These are phyloP conservation scores for Colletotrichum cereale DNA, from an alignment of 2,329 filamentous ascomycete genomes.

Conservation along the genomic window DNA sequence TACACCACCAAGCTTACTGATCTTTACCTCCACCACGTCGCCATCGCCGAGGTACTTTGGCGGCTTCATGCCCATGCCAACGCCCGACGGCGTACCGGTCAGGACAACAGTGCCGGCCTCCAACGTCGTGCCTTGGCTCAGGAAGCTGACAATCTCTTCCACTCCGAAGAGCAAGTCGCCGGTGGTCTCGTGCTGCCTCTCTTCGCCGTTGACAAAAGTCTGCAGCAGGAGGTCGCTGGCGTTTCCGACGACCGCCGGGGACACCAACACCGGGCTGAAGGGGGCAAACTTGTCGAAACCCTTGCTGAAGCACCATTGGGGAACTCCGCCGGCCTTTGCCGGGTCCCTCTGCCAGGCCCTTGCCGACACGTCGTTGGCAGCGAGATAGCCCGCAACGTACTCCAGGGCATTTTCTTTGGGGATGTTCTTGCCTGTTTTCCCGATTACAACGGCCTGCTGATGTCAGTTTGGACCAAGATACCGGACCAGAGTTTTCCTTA, in stretches of 20 bases:
- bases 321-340: slow-evolving; percentile 51
- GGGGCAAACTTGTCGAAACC: slow-evolving; percentile 67
- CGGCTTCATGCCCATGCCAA: slow-evolving; percentile 60
- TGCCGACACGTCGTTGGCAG: slow-evolving; percentile 67
- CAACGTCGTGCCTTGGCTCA: slow-evolving; percentile 63
- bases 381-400: slow-evolving; percentile 61
- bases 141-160: slow-evolving; percentile 59
- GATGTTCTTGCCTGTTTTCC: slow-evolving; percentile 65
- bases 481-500: slow-evolving; percentile 30
- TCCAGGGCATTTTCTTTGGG: slow-evolving; percentile 56
- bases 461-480: neutral
- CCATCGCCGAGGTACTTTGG: slow-evolving; percentile 57
- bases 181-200: slow-evolving; percentile 61
- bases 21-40: slow-evolving; percentile 58
- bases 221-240: slow-evolving; percentile 48
- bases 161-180: slow-evolving; percentile 64
- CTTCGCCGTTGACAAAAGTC: slow-evolving; percentile 63
- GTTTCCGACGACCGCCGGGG: slow-evolving; percentile 47
- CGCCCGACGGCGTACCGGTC: slow-evolving; percentile 62
- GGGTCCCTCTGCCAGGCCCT: slow-evolving; percentile 67
- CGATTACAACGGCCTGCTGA: slow-evolving; percentile 61
- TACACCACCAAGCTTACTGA: slow-evolving; percentile 50
- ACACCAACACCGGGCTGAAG: slow-evolving; percentile 61
- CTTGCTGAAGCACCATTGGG: slow-evolving; percentile 70
- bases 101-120: slow-evolving; percentile 64